Percentiles rank a stretch among this genome's conserved stretches.
Evolutionary conservation across 192 early-diverging fungal species (phyloP).

Genomic region (Umbelopsis sp.): DNA sequence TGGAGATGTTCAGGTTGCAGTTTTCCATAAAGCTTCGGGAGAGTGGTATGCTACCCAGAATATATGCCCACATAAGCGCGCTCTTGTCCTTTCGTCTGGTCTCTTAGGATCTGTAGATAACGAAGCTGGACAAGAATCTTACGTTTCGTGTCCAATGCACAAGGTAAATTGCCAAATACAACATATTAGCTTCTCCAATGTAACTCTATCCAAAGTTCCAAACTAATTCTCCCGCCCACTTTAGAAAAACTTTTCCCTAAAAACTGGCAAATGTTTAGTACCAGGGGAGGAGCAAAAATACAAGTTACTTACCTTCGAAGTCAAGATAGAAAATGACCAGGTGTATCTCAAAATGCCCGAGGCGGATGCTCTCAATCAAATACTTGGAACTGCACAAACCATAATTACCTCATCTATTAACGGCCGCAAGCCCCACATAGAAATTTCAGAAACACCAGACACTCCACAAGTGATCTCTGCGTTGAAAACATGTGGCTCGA

Average conservation of each 20-base stretch:
- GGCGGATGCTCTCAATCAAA: constrained; percentile 42
- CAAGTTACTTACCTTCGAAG: constrained; percentile 56
- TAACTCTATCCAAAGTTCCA: too few relatives aligned
- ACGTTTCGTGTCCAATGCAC: constrained; percentile 71
- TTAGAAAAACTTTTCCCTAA: constrained; percentile 55
- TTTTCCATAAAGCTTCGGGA: constrained; percentile 48
- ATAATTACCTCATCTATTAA: constrained; percentile 33
- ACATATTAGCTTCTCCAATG: neutral
- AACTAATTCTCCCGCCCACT: neutral
- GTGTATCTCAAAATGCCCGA: constrained; percentile 52
- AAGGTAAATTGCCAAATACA: constrained; percentile 43
- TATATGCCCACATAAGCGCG: constrained; percentile 78
- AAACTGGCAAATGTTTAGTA: constrained; percentile 51
- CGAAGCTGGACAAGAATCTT: constrained; percentile 35
- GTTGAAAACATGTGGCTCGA: neutral
- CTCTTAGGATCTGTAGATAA: constrained; percentile 51
- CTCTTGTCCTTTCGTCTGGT: constrained; percentile 64
- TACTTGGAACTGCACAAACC: constrained; percentile 52
- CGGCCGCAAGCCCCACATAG: neutral
- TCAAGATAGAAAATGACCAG: constrained; percentile 50
- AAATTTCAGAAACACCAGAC: neutral
- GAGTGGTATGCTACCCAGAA: constrained; percentile 75
- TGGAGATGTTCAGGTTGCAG: constrained; percentile 67
- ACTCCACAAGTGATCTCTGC: neutral
- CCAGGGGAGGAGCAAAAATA: constrained; percentile 41